Conservation (phyloP, 805 yeast species). For the Monosporozyma servazzii region DNA sequence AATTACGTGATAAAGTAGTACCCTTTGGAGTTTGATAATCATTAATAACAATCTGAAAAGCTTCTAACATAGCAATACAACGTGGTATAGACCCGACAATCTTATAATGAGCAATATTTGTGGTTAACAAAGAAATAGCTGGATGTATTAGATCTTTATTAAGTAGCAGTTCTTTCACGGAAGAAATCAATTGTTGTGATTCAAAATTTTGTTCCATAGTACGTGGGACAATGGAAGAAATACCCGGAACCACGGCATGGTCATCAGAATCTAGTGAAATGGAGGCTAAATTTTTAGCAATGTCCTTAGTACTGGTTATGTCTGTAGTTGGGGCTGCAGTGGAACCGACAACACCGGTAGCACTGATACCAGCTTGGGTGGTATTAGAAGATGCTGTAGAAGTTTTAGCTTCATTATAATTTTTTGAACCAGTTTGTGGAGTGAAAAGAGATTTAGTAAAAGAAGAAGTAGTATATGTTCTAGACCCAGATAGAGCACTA, state of each 20-base stretch:
- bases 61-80: conserved; percentile 73
- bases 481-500: conserved; percentile 19
- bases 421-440: neutral
- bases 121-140: conserved; percentile 64
- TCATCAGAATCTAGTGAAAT: conserved; percentile 21
- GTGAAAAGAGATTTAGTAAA: conserved; percentile 5
- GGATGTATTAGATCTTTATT: conserved; percentile 68
- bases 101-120: conserved; percentile 72
- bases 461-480: conserved; percentile 17
- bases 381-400: neutral
- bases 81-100: conserved; percentile 87
- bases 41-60: conserved; percentile 67
- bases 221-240: conserved; percentile 36
- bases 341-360: neutral
- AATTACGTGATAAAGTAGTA: conserved; percentile 76
- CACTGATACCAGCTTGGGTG: conserved; percentile 2
- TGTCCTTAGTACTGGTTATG: conserved; percentile 9
- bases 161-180: conserved; percentile 26
- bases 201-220: conserved; percentile 28
- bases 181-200: conserved; percentile 21
- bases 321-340: conserved; percentile 3
- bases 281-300: conserved; percentile 21
- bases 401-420: neutral
- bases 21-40: conserved; percentile 82
- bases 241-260: conserved; percentile 32